Evolutionary conservation across 2,329 filamentous ascomycete genomes (phyloP), one percentile per base, ranked within the genome.

Genomic region (Alternaria consortialis): DNA sequence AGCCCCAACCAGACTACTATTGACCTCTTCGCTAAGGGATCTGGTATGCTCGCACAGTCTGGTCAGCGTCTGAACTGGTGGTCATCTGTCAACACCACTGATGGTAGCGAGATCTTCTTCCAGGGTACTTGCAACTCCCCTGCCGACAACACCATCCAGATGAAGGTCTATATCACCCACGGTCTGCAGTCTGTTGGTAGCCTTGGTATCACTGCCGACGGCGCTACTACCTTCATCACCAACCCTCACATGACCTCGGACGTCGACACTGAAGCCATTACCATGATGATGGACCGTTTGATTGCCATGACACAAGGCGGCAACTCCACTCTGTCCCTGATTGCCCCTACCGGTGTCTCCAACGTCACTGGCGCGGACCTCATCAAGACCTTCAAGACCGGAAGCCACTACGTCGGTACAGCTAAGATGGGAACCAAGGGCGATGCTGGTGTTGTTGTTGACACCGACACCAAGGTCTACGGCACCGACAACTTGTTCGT

Each of bases 101-200:
- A 79, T 31, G 82, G 81, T 4, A 70, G 69, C 39, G 68, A 76
- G 50, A 58, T 76, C 23, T 78, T 73, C 63, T 72, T 77, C 65
- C 76, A 85, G 70, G 84, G 82, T 37, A 85, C 83, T 9, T 82
- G 80, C 73, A 80, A 80, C 62, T 77, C 80, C 0, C 72, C 80
- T 51, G 64, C 70, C 23, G 69, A 74, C 60, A 70, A 73, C 65
- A 74, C 71, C 17, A 64, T 77, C 29, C 72, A 76, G 55, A 77
- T 78, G 73, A 77, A 77, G 62, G 65, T 77, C 8, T 90, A 90
- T 77, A 85, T 91, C 17, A 87, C 87, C 34, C 86, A 88, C 58
- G 88, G 88, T 46, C 80, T 85, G 12, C 83, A 84, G n/a, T 88
- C 88, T 9, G 80, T 86, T 15, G 88, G 88, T 27, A 82, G 85